Base-by-base conservation (phyloP, 2,329 filamentous ascomycete genomes). In the Tolypocladium inflatum region DNA sequence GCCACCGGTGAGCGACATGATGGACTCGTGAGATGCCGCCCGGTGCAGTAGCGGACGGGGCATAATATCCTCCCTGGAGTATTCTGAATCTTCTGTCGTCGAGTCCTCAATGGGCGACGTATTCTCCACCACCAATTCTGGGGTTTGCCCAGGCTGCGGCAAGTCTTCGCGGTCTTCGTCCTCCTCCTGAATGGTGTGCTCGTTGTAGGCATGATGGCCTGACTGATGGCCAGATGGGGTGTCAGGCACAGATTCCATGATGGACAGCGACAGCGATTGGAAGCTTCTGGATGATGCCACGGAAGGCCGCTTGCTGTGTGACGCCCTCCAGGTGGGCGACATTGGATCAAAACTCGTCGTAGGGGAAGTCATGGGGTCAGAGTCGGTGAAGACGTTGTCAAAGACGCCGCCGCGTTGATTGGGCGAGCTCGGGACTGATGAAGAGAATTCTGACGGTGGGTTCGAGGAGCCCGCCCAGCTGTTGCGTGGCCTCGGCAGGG, bases 1-100 rank as follows among this genome's bases (percentile, higher is more conserved):
- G 2, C 91, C 91, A 4, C 91, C 91, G 0, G 87, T 84, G 2
- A 96, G 81, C 0, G 92, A 97, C 64, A 97, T 82, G 61, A 97
- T 86, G 21, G 90, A 96, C 69, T 97, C 92, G 65, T 96, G 91
- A 1, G 92, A 96, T 2, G 85, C 69, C 3, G 85, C 80, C 38
- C 88, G 86, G 45, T 84, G 88, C 4, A 92, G 72, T 2, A 73
- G 71, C 56, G 74, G 76, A 58, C 70, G 71, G 63, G 75, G 73
- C 64, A 66, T 71, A 62, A 62, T 70, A 56, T 72, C 73, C 52
- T 70, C 71, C 62, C 67, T 67, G 55, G 64, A 72, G 48, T 59
- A 63, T 48, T 69, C 66, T 4, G 68, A 69, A 11, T 67, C 66
- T 23, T 68, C 66, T 1, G 69, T 69, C 6, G 68, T 68, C 9